Base-by-base conservation (phyloP, 2,329 filamentous ascomycete species). In the Sclerotinia subarctica region DNA sequence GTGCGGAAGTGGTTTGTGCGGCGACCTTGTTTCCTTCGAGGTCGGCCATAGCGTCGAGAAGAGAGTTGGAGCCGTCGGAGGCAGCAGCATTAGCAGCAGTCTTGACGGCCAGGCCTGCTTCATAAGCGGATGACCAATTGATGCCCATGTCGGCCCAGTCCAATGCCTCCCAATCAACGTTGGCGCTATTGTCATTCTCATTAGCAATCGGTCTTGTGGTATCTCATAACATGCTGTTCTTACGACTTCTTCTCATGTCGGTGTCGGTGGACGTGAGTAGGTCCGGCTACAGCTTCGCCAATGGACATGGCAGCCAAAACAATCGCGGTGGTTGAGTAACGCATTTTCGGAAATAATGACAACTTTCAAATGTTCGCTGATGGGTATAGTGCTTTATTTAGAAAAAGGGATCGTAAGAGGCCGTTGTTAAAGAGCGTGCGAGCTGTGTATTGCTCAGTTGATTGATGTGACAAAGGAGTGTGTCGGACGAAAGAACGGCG, bases 161-260 rank as follows among this genome's bases (percentile, higher is more conserved):
- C 47, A 75, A 68, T 53, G 68, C 44, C 1, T 60, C 24, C 69
- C 71, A 74, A 66, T 77, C 44, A 76, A 70, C 64, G 19, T 17
- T 8, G 15, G 29, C 26, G 24, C 46, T 67, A 49, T 44, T 57
- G 42, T 56, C 29, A 17, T 26, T 5, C 29, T 35, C 26, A 51
- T 68, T 65, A 68, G 60, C 65, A 21, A 68, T 44, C 29, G 21
- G 7, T 54, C 52, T 73, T 65, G n/a, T 58, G 42, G 42, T 60
- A 42, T 49, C 26, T 38, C 42, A 10, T 1, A 5, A 17, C 1
- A 26, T 10, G 17, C 8, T 13, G 32, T 62, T 44, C 73, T 76
- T 75, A 77, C 76, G 73, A 71, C 64, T 74, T 76, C 73, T 77
- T 77, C 64, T 74, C 67, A 63, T 77, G 75, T 53, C 70, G 72